Evolutionary conservation across 169 alveolate genomes (phyloP).

Genomic region (Eimeria necatrix): DNA sequence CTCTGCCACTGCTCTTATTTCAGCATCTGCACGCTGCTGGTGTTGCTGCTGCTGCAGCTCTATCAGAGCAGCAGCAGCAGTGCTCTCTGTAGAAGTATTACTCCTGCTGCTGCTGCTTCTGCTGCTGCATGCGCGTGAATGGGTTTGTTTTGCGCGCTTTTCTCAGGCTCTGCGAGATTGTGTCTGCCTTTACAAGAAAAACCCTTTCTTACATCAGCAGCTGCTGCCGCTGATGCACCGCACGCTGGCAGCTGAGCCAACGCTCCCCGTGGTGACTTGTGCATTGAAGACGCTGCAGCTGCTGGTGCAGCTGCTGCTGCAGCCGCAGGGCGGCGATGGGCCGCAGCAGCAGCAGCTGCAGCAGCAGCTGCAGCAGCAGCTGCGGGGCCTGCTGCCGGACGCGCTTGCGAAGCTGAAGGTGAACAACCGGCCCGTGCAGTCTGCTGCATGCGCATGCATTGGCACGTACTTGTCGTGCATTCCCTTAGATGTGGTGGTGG

Average conservation of each 20-base stretch:
- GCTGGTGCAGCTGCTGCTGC: constrained; percentile 76
- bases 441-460: constrained; percentile 74
- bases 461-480: constrained; percentile 49
- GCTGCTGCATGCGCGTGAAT: no score
- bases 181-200: constrained; percentile 62
- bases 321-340: constrained; percentile 56
- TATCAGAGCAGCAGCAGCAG: no score
- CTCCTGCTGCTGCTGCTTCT: no score
- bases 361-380: constrained; percentile 75
- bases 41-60: no score
- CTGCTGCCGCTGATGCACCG: constrained; percentile 79
- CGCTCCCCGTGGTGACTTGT: constrained; percentile 80
- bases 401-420: constrained; percentile 77
- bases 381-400: constrained; percentile 75
- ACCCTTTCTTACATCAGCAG: constrained; percentile 71
- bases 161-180: constrained; percentile 78
- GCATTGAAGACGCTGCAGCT: constrained; percentile 76
- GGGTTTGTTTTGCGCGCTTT: neutral
- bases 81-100: no score
- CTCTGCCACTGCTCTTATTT: no score
- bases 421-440: constrained; percentile 80
- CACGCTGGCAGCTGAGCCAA: constrained; percentile 73
- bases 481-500: constrained; percentile 77
- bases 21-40: no score
- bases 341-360: constrained; percentile 71